phyloP scores from a whole-genome alignment of 2,329 filamentous ascomycete genomes.

The Aurifilum marmelostoma region DNA sequence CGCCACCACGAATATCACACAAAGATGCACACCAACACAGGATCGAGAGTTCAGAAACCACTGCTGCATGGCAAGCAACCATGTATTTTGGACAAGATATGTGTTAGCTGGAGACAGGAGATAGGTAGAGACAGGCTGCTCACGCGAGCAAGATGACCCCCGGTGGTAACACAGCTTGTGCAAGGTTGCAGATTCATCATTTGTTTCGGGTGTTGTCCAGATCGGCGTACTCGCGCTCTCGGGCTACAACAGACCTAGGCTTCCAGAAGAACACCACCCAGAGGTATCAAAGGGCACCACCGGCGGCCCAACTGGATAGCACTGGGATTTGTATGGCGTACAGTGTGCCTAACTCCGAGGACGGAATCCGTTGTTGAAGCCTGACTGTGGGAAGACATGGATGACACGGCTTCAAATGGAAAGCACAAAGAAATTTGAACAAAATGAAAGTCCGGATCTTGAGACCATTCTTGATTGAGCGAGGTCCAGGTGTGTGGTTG shows the following conservation, averaged over 20 bases:
- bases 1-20: neutral
- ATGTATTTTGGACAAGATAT: neutral
- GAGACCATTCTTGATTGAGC: neutral
- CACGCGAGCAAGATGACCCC: neutral
- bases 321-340: neutral
- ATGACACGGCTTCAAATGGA: neutral
- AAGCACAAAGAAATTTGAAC: neutral
- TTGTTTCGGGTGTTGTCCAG: neutral
- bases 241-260: neutral
- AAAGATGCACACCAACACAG: neutral
- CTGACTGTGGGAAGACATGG: neutral
- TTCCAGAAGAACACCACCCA: too few relatives aligned
- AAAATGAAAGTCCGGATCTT: neutral
- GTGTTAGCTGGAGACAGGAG: neutral
- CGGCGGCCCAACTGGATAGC: neutral
- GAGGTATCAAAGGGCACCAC: too few relatives aligned
- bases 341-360: neutral
- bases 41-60: neutral
- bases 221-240: neutral
- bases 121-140: neutral
- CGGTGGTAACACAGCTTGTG: neutral
- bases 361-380: neutral
- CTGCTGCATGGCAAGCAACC: neutral
- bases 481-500: neutral
- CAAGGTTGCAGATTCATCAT: neutral